A percentile compares a stretch with the other conserved stretches of the same genome.
Conservation (phyloP, 768 basidiomycete genomes). For the Collybia nuda region DNA sequence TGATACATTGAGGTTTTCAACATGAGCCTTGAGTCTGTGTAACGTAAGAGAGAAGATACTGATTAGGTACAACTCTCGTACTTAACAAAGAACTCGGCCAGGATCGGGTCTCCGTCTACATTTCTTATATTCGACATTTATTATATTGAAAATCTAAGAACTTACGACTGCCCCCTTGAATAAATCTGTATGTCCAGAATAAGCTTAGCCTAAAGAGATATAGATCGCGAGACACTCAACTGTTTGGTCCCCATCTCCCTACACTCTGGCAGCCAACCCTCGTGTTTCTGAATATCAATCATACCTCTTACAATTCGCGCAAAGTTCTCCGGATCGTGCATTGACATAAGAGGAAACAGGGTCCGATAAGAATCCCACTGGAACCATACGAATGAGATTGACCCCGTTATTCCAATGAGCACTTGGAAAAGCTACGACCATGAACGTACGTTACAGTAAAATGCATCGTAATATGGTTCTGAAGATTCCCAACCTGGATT, state of each 20-base stretch:
- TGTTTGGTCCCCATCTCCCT: constrained; percentile 35
- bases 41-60: not conserved
- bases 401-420: not conserved
- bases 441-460: constrained; percentile 59
- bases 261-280: constrained; percentile 73
- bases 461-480: constrained; percentile 66
- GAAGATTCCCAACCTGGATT: constrained; percentile 63
- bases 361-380: constrained; percentile 70
- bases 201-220: constrained; percentile 31
- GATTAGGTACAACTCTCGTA: constrained; percentile 19
- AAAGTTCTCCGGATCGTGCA: constrained; percentile 61
- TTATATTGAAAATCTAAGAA: constrained; percentile 3
- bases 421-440: not conserved
- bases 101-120: constrained; percentile 60
- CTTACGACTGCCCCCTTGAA: constrained; percentile 64
- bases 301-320: constrained; percentile 60
- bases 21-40: constrained; percentile 48
- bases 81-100: constrained; percentile 70
- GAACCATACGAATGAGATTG: not conserved
- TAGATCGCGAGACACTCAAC: not conserved
- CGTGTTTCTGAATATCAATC: constrained; percentile 66
- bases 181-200: constrained; percentile 20
- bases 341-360: constrained; percentile 58
- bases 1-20: constrained; percentile 46
- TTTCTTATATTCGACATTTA: not conserved